Conservation (phyloP, 2,329 filamentous ascomycete species). For the Rugonectria rugulosa region DNA sequence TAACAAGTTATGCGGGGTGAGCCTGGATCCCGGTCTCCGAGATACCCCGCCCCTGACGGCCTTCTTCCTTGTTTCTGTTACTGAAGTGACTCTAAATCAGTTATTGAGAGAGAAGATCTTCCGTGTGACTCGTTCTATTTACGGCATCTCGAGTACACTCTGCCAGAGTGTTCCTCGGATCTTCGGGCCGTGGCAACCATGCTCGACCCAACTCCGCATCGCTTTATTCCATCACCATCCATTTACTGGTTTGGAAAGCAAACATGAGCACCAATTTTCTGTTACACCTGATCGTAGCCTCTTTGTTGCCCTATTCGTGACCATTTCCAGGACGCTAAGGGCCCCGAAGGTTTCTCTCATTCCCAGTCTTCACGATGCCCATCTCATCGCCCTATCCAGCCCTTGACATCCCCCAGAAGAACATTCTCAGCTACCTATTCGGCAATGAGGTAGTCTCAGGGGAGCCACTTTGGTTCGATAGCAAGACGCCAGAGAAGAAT, state of each 20-base stretch:
- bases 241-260: neutral
- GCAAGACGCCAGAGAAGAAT: slow-evolving; percentile 50
- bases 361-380: slow-evolving; percentile 45
- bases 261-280: too few relatives aligned
- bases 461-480: slow-evolving; percentile 62
- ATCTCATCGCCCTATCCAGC: slow-evolving; percentile 52
- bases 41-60: slow-evolving; percentile 18
- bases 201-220: neutral
- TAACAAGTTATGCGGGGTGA: slow-evolving; percentile 15
- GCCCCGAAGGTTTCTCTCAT: neutral
- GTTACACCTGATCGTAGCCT: too few relatives aligned
- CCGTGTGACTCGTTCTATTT: too few relatives aligned
- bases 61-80: neutral
- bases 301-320: neutral
- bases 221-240: neutral
- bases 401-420: slow-evolving; percentile 54
- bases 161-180: slow-evolving; percentile 16
- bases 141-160: neutral
- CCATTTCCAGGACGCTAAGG: too few relatives aligned
- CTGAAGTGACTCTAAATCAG: too few relatives aligned
- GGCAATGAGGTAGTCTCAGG: slow-evolving; percentile 45
- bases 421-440: slow-evolving; percentile 50
- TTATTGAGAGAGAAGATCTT: too few relatives aligned
- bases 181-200: slow-evolving; percentile 13
- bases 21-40: neutral